Evolutionary conservation across 768 basidiomycete species (phyloP).

Genomic region (Pleurotus cornucopiae): DNA sequence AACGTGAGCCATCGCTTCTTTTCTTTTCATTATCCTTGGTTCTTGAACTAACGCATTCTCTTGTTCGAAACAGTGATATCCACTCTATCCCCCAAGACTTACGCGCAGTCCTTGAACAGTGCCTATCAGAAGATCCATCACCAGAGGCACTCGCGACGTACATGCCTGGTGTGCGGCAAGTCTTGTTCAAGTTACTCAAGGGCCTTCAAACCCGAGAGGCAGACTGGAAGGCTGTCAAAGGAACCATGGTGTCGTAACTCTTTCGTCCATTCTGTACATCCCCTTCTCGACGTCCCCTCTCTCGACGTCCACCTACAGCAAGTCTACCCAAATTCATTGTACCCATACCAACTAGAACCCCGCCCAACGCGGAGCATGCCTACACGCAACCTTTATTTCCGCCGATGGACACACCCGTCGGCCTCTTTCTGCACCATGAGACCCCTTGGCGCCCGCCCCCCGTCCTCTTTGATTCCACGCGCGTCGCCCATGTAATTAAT

Average conservation of each 20-base stretch:
- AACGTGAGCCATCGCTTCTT: conserved; percentile 44
- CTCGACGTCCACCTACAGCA: too few relatives aligned
- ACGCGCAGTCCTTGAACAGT: conserved; percentile 58
- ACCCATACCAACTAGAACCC: too few relatives aligned
- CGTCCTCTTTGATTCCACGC: too few relatives aligned
- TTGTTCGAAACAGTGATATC: conserved; percentile 46
- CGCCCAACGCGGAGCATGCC: too few relatives aligned
- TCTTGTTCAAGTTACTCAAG: conserved; percentile 78
- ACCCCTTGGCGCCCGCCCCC: too few relatives aligned
- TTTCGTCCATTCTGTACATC: not conserved
- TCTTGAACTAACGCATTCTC: not conserved
- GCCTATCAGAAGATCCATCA: conserved; percentile 74
- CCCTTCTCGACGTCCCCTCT: not conserved
- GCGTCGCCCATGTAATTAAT: too few relatives aligned
- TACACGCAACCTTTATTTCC: too few relatives aligned
- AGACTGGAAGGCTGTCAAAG: conserved; percentile 28
- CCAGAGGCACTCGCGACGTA: conserved; percentile 68
- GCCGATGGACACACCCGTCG: too few relatives aligned
- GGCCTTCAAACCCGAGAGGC: conserved; percentile 79
- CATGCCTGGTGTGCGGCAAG: conserved; percentile 76
- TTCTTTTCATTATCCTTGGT: not conserved
- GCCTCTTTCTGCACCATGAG: too few relatives aligned
- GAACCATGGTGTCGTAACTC: not conserved
- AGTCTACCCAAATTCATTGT: too few relatives aligned
- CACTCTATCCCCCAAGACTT: conserved; percentile 59